Conservation (phyloP, 352 stramenopile genomes). For the Aphanomyces stellatus region DNA sequence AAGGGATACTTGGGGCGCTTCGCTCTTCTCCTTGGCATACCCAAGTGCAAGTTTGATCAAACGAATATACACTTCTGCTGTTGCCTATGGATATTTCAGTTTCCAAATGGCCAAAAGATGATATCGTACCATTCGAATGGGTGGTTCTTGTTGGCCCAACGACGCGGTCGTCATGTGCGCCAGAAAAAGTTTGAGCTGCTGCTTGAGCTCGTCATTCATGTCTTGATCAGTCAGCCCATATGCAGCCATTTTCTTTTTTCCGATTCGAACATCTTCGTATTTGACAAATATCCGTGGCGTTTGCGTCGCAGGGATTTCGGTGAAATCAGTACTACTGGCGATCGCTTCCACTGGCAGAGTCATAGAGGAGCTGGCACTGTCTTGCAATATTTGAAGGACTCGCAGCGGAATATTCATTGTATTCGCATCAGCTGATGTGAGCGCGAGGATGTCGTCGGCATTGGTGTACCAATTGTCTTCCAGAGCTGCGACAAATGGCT, state of each 20-base stretch:
- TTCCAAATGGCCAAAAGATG: background rate
- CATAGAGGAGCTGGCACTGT: background rate
- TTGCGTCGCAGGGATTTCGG: background rate
- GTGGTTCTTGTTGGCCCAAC: conserved; percentile 11
- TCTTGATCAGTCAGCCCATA: conserved; percentile 8
- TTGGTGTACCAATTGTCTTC: conserved; percentile 21
- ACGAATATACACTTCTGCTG: conserved; percentile 46
- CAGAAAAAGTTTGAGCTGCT: conserved; percentile 5
- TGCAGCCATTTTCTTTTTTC: conserved; percentile 16
- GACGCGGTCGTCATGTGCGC: conserved; percentile 18
- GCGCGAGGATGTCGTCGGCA: conserved; percentile 9
- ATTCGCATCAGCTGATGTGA: conserved; percentile 10
- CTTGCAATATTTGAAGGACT: conserved; percentile 14
- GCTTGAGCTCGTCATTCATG: background rate
- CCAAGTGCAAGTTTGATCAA: conserved; percentile 48
- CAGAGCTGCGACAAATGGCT: conserved; percentile 9
- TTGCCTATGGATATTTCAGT: conserved; percentile 24
- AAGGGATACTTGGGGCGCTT: background rate
- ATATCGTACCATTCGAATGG: conserved; percentile 17
- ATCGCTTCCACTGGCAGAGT: too few species aligned
- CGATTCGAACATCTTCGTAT: conserved; percentile 14
- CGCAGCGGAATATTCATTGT: conserved; percentile 17
- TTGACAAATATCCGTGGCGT: background rate
- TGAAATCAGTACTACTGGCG: too few species aligned
- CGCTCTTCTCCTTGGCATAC: conserved; percentile 27